phyloP scores from a whole-genome alignment of 176 grass and related monocot genomes.

The Secale cereale region DNA sequence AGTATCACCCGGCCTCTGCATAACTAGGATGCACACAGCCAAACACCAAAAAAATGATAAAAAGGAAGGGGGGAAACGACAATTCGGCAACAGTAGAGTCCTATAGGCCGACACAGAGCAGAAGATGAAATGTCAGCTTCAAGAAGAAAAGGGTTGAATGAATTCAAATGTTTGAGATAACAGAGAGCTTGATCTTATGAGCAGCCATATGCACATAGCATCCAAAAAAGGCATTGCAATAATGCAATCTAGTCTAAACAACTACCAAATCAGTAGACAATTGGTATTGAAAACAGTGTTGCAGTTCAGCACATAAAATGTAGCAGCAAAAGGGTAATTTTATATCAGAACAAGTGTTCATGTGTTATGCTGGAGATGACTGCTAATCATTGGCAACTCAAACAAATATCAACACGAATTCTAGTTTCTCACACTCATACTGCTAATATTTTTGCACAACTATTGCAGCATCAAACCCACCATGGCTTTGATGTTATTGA shows the following conservation, averaged over 20 bases:
- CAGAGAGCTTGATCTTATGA: conserved; percentile 15
- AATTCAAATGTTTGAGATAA: conserved; percentile 15
- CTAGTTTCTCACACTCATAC: neutral
- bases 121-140: conserved; percentile 2
- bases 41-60: too few relatives aligned
- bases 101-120: too few relatives aligned
- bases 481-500: neutral
- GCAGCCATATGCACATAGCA: neutral
- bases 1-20: too few relatives aligned
- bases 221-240: neutral
- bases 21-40: too few relatives aligned
- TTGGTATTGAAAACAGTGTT: neutral
- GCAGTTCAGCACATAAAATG: neutral
- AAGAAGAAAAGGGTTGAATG: neutral
- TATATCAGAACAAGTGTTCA: neutral
- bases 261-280: neutral
- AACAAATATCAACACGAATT: neutral
- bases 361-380: neutral
- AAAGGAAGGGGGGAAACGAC: too few relatives aligned
- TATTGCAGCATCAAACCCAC: neutral
- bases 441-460: neutral
- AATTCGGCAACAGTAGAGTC: too few relatives aligned
- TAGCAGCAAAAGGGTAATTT: neutral
- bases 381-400: neutral
- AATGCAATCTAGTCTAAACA: neutral